Evolutionary conservation across 2,329 filamentous ascomycete species (phyloP).

Genomic region (Chalaropsis ovoidea): DNA sequence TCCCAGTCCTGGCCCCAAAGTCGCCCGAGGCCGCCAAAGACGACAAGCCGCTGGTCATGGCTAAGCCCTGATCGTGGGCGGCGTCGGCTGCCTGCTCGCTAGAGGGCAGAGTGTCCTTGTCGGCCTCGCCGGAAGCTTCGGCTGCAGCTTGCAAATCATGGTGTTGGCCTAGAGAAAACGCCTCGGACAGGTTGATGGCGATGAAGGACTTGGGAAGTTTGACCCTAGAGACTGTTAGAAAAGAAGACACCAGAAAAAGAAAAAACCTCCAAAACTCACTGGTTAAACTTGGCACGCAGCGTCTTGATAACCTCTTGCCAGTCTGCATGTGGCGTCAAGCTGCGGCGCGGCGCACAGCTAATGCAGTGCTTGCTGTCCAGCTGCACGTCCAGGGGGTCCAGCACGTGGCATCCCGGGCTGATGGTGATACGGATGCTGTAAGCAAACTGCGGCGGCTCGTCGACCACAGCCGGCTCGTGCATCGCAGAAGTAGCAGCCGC

Average conservation of each 20-base stretch:
- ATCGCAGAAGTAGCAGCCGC: constrained; percentile 24
- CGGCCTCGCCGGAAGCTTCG: constrained; percentile 28
- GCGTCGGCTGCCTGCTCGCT: background rate
- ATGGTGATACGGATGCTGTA: constrained; percentile 96
- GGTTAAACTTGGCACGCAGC: constrained; percentile 85
- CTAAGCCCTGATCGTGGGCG: background rate
- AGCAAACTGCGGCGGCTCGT: constrained; percentile 57
- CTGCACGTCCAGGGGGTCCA: constrained; percentile 91
- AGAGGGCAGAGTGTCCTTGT: background rate
- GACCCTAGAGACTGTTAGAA: constrained; percentile 37
- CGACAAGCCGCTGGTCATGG: background rate
- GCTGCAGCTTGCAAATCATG: constrained; percentile 35
- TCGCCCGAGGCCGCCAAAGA: background rate
- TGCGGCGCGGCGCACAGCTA: constrained; percentile 80
- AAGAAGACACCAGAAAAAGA: constrained; percentile 26
- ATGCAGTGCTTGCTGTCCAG: constrained; percentile 95
- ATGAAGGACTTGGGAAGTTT: constrained; percentile 57
- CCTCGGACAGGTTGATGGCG: constrained; percentile 54
- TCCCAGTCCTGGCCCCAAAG: background rate
- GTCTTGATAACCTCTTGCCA: constrained; percentile 98
- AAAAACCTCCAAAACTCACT: constrained; percentile 45
- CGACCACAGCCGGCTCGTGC: constrained; percentile 38
- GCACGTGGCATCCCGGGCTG: constrained; percentile 90
- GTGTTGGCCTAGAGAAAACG: constrained; percentile 49
- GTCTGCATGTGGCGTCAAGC: constrained; percentile 79